Conservation (phyloP, 2,329 filamentous ascomycete species). For the Colletotrichum truncatum region DNA sequence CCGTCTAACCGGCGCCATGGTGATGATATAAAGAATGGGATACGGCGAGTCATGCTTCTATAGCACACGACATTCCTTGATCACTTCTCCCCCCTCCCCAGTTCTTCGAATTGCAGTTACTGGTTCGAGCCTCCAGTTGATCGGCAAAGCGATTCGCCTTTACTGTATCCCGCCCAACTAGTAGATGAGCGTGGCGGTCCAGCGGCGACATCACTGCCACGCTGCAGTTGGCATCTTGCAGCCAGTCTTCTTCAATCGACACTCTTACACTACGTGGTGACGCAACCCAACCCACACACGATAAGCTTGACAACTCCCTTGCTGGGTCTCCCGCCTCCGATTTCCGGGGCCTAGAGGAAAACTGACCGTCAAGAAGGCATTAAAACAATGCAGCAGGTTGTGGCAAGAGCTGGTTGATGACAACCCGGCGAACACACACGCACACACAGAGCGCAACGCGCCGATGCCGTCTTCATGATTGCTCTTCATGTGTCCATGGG, state of each 20-base stretch:
- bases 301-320: neutral
- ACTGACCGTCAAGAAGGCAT: neutral
- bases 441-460: neutral
- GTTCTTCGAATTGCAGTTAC: neutral
- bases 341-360: neutral
- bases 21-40: conserved; percentile 5
- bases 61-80: conserved; percentile 2
- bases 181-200: conserved; percentile 1
- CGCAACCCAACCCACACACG: neutral
- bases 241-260: neutral
- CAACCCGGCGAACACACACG: neutral
- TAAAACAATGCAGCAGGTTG: conserved; percentile 21
- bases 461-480: conserved; percentile 7
- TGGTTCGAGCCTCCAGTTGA: neutral
- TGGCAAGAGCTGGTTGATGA: conserved; percentile 28
- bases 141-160: neutral
- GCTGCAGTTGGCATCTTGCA: conserved; percentile 22
- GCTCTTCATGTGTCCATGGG: conserved; percentile 17
- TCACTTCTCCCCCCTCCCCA: no score
- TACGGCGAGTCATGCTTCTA: neutral
- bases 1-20: neutral
- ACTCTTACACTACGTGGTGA: neutral
- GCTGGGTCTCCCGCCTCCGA: neutral
- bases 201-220: conserved; percentile 4
- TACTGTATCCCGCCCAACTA: neutral